Conservation (phyloP, 2,329 filamentous ascomycete species). For the Ustilaginoidea virens region DNA sequence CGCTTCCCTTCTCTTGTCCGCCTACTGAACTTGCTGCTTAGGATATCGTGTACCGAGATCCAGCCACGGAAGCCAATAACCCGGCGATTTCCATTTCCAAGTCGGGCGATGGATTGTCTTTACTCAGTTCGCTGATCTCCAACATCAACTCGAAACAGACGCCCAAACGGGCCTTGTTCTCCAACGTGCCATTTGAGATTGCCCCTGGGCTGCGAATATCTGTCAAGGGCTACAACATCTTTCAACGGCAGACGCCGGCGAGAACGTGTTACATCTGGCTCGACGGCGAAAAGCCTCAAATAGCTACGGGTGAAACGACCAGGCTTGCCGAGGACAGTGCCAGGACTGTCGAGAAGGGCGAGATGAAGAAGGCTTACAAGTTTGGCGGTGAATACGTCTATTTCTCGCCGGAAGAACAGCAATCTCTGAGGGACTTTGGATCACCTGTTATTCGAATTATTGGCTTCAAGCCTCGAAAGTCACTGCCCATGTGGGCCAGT, state of each 20-base stretch:
- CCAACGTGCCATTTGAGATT: slow-evolving; percentile 73
- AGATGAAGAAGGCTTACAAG: slow-evolving; percentile 86
- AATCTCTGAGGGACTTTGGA: slow-evolving; percentile 63
- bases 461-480: slow-evolving; percentile 73
- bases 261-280: slow-evolving; percentile 80
- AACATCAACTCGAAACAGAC: slow-evolving; percentile 86
- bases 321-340: slow-evolving; percentile 66
- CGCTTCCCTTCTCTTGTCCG: background rate
- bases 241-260: slow-evolving; percentile 70
- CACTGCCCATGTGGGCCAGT: slow-evolving; percentile 70
- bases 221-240: slow-evolving; percentile 81
- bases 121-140: slow-evolving; percentile 67
- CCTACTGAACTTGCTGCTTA: too few species aligned
- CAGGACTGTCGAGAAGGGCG: slow-evolving; percentile 59
- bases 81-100: slow-evolving; percentile 44
- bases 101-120: slow-evolving; percentile 58
- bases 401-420: slow-evolving; percentile 75
- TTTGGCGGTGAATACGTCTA: slow-evolving; percentile 84
- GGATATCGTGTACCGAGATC: slow-evolving; percentile 82
- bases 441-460: slow-evolving; percentile 74
- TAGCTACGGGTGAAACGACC: slow-evolving; percentile 59
- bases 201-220: slow-evolving; percentile 74
- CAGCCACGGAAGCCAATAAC: slow-evolving; percentile 48
- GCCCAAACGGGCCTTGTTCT: slow-evolving; percentile 73
- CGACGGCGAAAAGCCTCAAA: slow-evolving; percentile 69